Base-by-base conservation (phyloP, 192 early-diverging fungal genomes). In the Gonapodya prolifera region DNA sequence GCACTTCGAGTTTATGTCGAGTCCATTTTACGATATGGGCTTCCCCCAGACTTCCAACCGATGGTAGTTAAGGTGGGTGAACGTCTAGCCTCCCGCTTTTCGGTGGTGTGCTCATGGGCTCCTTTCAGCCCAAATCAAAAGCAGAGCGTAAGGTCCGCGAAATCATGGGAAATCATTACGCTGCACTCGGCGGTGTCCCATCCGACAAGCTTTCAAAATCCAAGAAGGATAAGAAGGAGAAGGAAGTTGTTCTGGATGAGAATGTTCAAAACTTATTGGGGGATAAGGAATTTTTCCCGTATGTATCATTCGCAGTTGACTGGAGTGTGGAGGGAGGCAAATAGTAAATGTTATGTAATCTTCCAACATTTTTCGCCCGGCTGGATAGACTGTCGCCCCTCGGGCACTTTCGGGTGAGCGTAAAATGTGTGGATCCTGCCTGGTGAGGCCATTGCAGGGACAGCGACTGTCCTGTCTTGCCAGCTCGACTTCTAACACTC, bases 1-100 rank as follows among this genome's bases (percentile, higher is more conserved):
- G 92, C 92, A 0, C 83, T 99, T 35, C 89, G 97, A 2, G 90
- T 97, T 28, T 98, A 95, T 87, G 95, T 99, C 30, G 98, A 99
- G 81, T 96, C 94, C 23, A 89, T 99, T 1, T 83, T 99, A 78
- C 95, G 98, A 73, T 98, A 99, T 81, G 98, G 98, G 30, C 86
- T 98, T 18, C 96, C 98, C 17, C 95, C 97, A 34, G 93, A 99
- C 81, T 99, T 98, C 79, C 89, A 90, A 74, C 83, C 86, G 2
- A 81, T 90, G 77, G 78, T 92, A 2, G 86, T 98, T 33, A 89
- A 87, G 83, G 90, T 91, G 83, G 35, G 82, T 74, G 17, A 29
- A 35, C 18, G 32, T 32, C 13, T 69, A 71, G 28, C 36, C 45
- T 17, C 23, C 71, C 1, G 1, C 29, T 30, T 69, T 35, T 0